Evolutionary conservation across 257 asterid species (phyloP), one percentile per base, ranked within the genome.

Genomic region (Handroanthus guayacan): DNA sequence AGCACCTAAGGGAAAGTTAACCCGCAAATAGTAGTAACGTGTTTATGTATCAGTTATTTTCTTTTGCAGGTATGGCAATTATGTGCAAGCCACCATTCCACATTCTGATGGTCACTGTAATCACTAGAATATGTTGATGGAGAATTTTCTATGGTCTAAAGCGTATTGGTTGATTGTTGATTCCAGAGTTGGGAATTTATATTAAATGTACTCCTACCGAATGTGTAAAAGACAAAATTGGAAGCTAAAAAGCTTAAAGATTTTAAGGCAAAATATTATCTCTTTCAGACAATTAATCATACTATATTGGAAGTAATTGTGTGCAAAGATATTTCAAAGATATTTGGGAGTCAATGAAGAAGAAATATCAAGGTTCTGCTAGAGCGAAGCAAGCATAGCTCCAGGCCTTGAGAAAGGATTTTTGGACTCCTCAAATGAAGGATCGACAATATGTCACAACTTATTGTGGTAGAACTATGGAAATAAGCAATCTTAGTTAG

Each of bases 281-380:
- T 41, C 5, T 3, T 47, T 13, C 54, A 47, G 9, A 13, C 54
- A 47, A 76, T 76, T 10, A 75, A 76, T 44, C 60, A 43, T 5
- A 2, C 75, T 4, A 76, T 56, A 57, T 10, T 66, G 37, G 75
- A 76, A 16, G 67, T 69, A 0, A 63, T 66, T 54, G 61, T 67
- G 44, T 4, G 48, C 48, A 67, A 76, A 43, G 71, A 73, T 3
- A 73, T 5, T 62, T 63, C 51, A 74, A 74, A 6, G 39, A 74
- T 48, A 62, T 74, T 36, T 74, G 63, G 78, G 74, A 44, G 31
- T 67, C 75, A 0, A 76, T 66, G 75, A 57, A 67, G 16, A 56
- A 56, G 16, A 67, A 76, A 36, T 57, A 56, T 57, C 80, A 76
- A 56, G 69, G 80, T 62, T 39, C 60, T 1, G 3, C 69, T 0